Base-by-base conservation (phyloP, 2,329 filamentous ascomycete genomes). In the Fusarium mexicanum region DNA sequence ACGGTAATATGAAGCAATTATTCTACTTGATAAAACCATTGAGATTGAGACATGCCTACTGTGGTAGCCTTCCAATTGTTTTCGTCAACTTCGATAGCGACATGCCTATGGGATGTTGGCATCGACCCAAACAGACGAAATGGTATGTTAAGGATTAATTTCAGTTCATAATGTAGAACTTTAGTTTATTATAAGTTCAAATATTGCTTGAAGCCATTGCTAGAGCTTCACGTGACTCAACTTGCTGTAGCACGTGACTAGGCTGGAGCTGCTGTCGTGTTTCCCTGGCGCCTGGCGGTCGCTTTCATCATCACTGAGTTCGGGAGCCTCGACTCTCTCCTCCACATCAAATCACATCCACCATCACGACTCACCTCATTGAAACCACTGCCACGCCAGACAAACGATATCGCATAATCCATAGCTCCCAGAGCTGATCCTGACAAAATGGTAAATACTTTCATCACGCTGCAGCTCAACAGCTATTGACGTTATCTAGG, bases 401-500 rank as follows among this genome's bases (percentile, higher is more conserved):
- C 41, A 37, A 74, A 69, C 57, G 10, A 65, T 12, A 63, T 47
- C 26, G 18, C 51, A 67, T 38, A 68, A 26, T 54, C n/a, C 54
- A 64, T 67, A 75, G 77, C 80, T 79, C 75, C 35, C 57, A 44
- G 78, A 80, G 79, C 79, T 80, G 77, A 58, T 74, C 67, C 71
- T 67, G 79, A 67, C 79, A 83, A 76, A 54, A 84, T 84, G 82
- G 82, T 84, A 63, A 76, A 38, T 11, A 50, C 24, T 26, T 51
- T 10, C 35, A 31, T 22, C 50, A 33, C 20, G 18, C 24, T 33
- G 20, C 18, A 43, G 33, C 18, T 22, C 3, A 18, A n/a, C 64
- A 76, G 43, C 53, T 69, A 61, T 64, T 79, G 59, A 80, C 69
- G 62, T 67, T 66, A 50, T 66, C 35, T 51, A 95, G 93, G 93